Evolutionary conservation across 2,329 filamentous ascomycete species (phyloP).

Genomic region (Pseudocercospora cruenta): DNA sequence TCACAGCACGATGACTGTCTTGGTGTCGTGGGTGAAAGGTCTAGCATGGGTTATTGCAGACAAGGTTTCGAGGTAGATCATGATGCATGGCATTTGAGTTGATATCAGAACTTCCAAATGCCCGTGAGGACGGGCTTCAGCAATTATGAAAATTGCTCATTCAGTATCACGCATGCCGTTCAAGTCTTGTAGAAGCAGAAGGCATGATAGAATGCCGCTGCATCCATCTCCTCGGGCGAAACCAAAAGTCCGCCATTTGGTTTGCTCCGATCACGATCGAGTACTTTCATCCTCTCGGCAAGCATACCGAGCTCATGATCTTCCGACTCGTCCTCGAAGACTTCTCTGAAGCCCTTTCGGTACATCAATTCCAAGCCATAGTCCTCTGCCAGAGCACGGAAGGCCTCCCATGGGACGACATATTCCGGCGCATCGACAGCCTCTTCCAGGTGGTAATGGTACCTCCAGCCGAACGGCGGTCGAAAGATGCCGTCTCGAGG

Average conservation of each 20-base stretch:
- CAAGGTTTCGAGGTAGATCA: background rate
- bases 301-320: conserved; percentile 78
- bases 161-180: background rate
- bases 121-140: too few species aligned
- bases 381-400: conserved; percentile 91
- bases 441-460: conserved; percentile 94
- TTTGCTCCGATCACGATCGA: conserved; percentile 63
- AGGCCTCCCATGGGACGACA: conserved; percentile 97
- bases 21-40: background rate
- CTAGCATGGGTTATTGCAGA: background rate
- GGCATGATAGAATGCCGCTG: conserved; percentile 84
- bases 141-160: background rate
- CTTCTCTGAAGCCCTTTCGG: conserved; percentile 84
- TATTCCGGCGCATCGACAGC: conserved; percentile 97
- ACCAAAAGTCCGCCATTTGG: conserved; percentile 65
- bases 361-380: conserved; percentile 97
- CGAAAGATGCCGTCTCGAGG: conserved; percentile 88
- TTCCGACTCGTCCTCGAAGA: conserved; percentile 90
- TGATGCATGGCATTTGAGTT: background rate
- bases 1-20: background rate
- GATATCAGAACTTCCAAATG: background rate
- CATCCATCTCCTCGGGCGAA: conserved; percentile 86
- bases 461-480: conserved; percentile 96
- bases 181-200: conserved; percentile 89
- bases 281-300: conserved; percentile 94